Conservation (phyloP, 192 early-diverging fungal genomes). For the Jimgerdemannia flammicorona region DNA sequence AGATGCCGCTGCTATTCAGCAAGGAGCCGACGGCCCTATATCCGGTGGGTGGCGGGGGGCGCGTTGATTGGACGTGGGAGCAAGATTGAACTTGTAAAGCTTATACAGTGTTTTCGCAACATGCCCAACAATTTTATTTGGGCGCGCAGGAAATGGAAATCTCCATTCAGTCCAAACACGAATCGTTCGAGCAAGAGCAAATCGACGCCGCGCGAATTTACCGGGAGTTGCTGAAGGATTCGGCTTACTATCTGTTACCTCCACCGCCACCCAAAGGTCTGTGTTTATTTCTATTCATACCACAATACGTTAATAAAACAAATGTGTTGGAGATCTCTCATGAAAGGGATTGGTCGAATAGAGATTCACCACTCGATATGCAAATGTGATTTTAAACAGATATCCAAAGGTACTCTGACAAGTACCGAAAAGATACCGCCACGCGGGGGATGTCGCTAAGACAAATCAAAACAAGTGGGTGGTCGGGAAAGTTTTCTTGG, state of each 20-base stretch:
- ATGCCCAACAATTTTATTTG: not conserved
- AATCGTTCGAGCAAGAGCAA: not conserved
- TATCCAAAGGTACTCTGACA: not conserved
- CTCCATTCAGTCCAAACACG: not conserved
- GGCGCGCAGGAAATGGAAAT: not conserved
- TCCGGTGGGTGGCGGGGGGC: not conserved
- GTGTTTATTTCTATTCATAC: not conserved
- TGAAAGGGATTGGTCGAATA: too few relatives aligned
- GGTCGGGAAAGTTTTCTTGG: not conserved
- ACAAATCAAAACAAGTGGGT: not conserved
- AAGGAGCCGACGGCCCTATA: not conserved
- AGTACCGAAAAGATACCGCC: not conserved
- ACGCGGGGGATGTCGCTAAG: not conserved
- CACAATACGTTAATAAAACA: not conserved
- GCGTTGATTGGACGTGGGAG: not conserved
- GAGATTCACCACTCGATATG: too few relatives aligned
- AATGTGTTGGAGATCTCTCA: too few relatives aligned
- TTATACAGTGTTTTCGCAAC: too few relatives aligned
- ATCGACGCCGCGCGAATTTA: not conserved
- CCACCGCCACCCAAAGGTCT: not conserved
- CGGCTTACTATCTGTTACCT: not conserved
- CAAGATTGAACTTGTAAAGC: too few relatives aligned
- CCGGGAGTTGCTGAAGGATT: not conserved
- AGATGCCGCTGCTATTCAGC: not conserved
- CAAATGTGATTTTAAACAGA: not conserved